Evolutionary conservation across 2,329 filamentous ascomycete species (phyloP), one percentile per base, ranked within the genome.

Genomic region (Ilyonectria sp.): DNA sequence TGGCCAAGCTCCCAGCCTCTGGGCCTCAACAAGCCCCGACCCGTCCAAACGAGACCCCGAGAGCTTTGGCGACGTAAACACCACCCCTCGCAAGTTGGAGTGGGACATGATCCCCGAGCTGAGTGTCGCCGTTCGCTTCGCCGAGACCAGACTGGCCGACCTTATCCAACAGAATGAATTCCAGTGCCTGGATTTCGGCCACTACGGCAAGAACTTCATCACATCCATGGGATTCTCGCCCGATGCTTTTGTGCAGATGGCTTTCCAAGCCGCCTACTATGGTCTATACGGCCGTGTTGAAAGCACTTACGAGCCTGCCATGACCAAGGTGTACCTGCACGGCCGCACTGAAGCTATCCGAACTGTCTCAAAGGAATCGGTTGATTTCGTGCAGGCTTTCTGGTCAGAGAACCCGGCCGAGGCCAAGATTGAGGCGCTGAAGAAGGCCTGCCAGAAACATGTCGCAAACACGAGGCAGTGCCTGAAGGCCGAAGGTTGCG

Each of bases 191-290:
- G 95, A 98, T 73, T 98, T 98, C 74, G 84, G 85, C 55, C 90
- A 91, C 26, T 99, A 97, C 75, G 96, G 96, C 72, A 98, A 98
- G 86, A 97, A 96, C 81, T 98, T 98, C 78, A 98, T 99, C 81
- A 98, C 94, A 0, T 94, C 93, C 0, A 97, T 97, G 91, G 95
- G 95, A 8, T 97, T 98, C 82, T 98, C 95, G 0, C 95, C 96
- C 0, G 96, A 98, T 79, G 96, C 96, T 0, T 99, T 97, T 78
- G 93, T 99, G 21, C 96, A 99, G 81, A 98, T 99, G 95, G 96
- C 96, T 0, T 98, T 98, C 84, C 96, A 99, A 80, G 95, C 95
- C 5, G 95, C 96, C 1, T 98, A 99, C 84, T 99, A 98, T 77
- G 96, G 96, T 2, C 87, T 99, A 8, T 99, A 98, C 75, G 96